Percentiles rank a stretch among this genome's conserved stretches.
phyloP scores from a whole-genome alignment of 345 rosid species.

The Boechera divaricarpa region DNA sequence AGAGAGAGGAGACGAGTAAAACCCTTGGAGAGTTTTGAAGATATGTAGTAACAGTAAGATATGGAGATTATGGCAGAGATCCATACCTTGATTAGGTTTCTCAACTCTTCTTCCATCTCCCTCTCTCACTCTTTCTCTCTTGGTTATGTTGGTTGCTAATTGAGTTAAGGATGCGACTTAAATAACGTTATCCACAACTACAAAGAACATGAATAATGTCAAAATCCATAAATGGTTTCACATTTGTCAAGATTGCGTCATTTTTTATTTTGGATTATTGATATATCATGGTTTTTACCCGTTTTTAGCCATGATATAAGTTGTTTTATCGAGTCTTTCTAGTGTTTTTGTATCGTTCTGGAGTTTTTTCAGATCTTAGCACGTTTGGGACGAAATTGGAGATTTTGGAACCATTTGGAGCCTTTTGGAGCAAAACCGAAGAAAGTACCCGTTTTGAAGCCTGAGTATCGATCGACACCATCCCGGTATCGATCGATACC shows the following conservation, averaged over 20 bases:
- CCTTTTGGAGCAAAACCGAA: too few relatives aligned
- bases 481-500: too few relatives aligned
- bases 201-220: neutral
- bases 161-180: neutral
- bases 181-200: neutral
- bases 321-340: too few relatives aligned
- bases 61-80: conserved; percentile 46
- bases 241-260: conserved; percentile 3
- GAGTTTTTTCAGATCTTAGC: too few relatives aligned
- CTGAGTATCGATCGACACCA: too few relatives aligned
- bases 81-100: conserved; percentile 59
- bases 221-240: conserved; percentile 3
- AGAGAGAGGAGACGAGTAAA: conserved; percentile 54
- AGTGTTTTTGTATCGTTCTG: too few relatives aligned
- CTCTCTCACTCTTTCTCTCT: conserved; percentile 5
- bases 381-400: too few relatives aligned
- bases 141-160: conserved; percentile 20
- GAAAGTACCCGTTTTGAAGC: too few relatives aligned
- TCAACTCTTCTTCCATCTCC: conserved; percentile 39
- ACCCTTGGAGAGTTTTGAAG: conserved; percentile 54
- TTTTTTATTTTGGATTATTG: neutral
- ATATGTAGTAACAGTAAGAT: conserved; percentile 57
- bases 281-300: too few relatives aligned
- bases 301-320: too few relatives aligned
- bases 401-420: too few relatives aligned